A percentile compares a stretch with the other conserved stretches of the same genome.
These are phyloP conservation scores for Dendrocalamus sinicus DNA, from an alignment of 176 grass and related monocot species.

Conservation along the genomic window DNA sequence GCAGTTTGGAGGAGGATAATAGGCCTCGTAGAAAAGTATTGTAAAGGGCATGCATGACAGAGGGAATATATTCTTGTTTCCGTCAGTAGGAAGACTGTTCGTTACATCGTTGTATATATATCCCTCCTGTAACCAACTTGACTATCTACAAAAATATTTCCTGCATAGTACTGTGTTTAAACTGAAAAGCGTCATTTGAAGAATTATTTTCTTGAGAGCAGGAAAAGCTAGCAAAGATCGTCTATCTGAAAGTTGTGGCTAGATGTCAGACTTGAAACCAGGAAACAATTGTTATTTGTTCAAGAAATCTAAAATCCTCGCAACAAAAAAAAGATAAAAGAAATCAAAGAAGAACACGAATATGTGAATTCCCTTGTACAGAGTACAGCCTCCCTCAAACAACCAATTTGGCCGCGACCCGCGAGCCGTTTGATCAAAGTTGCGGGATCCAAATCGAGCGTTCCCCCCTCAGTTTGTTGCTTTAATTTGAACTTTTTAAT, in stretches of 20 bases:
- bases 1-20: not conserved
- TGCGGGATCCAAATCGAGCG: too few species aligned
- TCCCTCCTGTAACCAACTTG: not conserved
- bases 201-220: not conserved
- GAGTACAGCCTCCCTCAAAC: too few species aligned
- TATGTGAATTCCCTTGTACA: not conserved
- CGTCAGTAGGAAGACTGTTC: slow-evolving; percentile 35
- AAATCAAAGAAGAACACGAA: not conserved
- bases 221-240: not conserved
- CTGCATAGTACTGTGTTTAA: not conserved
- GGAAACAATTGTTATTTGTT: not conserved
- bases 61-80: slow-evolving; percentile 48
- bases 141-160: not conserved
- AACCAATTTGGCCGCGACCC: too few species aligned
- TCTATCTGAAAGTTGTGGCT: not conserved
- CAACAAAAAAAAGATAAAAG: not conserved
- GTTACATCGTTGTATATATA: not conserved
- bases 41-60: slow-evolving; percentile 15
- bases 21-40: not conserved
- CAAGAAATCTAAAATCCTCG: not conserved
- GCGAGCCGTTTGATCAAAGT: too few species aligned
- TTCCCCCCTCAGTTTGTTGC: too few species aligned
- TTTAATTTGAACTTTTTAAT: too few species aligned
- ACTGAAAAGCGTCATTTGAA: not conserved
- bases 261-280: not conserved